Conservation (phyloP, 73 alveolate genomes). For the Paramecium bursaria region DNA sequence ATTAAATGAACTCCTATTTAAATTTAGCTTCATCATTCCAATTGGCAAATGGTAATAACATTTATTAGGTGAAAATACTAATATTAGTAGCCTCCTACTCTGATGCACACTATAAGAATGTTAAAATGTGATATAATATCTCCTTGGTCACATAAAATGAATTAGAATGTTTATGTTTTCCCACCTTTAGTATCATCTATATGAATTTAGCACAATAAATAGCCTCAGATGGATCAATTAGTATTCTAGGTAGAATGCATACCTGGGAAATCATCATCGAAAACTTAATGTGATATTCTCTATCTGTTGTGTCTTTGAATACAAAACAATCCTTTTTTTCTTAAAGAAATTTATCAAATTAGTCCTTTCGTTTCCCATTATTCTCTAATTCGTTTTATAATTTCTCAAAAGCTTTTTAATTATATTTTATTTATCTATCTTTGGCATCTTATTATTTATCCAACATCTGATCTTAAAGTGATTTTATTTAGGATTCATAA, state of each 20-base stretch:
- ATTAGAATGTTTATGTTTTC: constrained; percentile 22
- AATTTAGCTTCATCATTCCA: constrained; percentile 50
- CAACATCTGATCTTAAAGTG: background rate
- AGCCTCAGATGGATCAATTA: constrained; percentile 56
- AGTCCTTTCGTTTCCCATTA: constrained; percentile 34
- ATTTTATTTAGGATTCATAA: constrained; percentile 34
- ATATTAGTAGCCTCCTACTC: constrained; percentile 38
- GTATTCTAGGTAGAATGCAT: constrained; percentile 30
- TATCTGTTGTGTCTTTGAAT: constrained; percentile 10
- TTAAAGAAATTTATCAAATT: constrained; percentile 28
- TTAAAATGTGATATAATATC: constrained; percentile 1
- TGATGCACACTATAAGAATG: constrained; percentile 39
- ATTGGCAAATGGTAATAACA: constrained; percentile 36
- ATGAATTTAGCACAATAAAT: constrained; percentile 56
- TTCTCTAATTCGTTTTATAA: constrained; percentile 39
- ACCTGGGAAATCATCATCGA: constrained; percentile 9
- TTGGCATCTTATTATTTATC: background rate
- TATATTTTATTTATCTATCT: constrained; percentile 22
- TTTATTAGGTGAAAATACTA: constrained; percentile 42
- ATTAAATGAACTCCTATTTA: background rate
- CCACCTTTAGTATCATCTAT: constrained; percentile 1
- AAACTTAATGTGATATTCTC: constrained; percentile 23
- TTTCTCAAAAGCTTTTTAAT: constrained; percentile 23
- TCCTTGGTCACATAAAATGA: constrained; percentile 4
- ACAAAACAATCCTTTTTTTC: constrained; percentile 13